A percentile compares a stretch with the other conserved stretches of the same genome.
Conservation (phyloP, 352 stramenopile species). For the Pythium chondricola region DNA sequence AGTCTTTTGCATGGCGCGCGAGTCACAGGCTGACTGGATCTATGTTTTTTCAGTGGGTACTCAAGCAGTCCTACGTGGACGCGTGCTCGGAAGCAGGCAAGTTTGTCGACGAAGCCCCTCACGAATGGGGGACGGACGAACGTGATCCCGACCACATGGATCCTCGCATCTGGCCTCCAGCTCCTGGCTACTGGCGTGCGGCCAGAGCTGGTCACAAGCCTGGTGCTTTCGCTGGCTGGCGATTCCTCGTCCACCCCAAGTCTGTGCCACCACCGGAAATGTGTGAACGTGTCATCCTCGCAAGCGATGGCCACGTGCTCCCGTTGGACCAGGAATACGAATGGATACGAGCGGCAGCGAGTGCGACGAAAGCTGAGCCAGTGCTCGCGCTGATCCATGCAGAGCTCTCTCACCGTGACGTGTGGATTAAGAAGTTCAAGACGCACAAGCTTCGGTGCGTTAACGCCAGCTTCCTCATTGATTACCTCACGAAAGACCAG, state of each 20-base stretch:
- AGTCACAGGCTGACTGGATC: not conserved
- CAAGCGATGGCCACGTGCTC: conserved; percentile 49
- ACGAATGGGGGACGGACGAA: conserved; percentile 65
- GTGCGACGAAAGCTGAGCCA: conserved; percentile 31
- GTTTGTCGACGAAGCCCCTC: conserved; percentile 64
- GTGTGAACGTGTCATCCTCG: conserved; percentile 69
- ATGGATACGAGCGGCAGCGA: conserved; percentile 27
- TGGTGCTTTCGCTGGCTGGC: conserved; percentile 61
- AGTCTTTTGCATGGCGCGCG: not conserved
- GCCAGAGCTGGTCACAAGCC: conserved; percentile 33
- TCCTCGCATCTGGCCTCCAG: conserved; percentile 61
- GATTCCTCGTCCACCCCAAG: conserved; percentile 72
- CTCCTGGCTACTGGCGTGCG: conserved; percentile 59
- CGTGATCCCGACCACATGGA: conserved; percentile 63
- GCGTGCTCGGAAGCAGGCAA: conserved; percentile 45
- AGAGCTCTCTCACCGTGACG: conserved; percentile 47
- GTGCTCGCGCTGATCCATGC: conserved; percentile 55
- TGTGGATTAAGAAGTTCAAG: conserved; percentile 72
- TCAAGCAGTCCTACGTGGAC: conserved; percentile 78
- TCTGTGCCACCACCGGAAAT: conserved; percentile 69
- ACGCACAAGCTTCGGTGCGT: conserved; percentile 58
- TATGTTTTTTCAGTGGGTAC: conserved; percentile 57
- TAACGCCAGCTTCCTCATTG: conserved; percentile 78
- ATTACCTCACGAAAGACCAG: conserved; percentile 83
- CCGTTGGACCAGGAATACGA: conserved; percentile 52